These are phyloP conservation scores for Penicillium turbatum DNA, from an alignment of 495 filamentous ascomycete species.

Conservation along the genomic window DNA sequence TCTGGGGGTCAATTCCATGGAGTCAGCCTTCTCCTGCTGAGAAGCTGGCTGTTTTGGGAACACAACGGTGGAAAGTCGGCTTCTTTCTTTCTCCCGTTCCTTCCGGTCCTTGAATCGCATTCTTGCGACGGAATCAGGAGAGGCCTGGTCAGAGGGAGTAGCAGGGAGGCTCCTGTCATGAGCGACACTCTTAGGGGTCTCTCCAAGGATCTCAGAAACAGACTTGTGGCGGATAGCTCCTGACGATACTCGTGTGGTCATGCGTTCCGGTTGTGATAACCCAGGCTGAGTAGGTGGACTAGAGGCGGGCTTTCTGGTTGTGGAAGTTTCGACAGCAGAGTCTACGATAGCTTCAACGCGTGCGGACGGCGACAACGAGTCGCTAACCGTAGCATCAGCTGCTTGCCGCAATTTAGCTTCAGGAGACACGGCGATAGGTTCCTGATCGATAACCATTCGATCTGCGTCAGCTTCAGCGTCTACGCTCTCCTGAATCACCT, in stretches of 20 bases:
- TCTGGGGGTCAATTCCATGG: conserved; percentile 34
- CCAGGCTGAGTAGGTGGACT: conserved; percentile 23
- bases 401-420: conserved; percentile 15
- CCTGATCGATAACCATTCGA: conserved; percentile 22
- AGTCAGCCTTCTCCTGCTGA: conserved; percentile 37
- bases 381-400: conserved; percentile 5
- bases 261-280: conserved; percentile 45
- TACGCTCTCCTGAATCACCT: conserved; percentile 28
- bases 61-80: conserved; percentile 71
- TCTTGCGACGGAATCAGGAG: conserved; percentile 44
- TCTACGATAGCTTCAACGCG: conserved; percentile 11
- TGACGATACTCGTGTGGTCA: conserved; percentile 62
- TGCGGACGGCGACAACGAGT: conserved; percentile 17
- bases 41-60: conserved; percentile 59
- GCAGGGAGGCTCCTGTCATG: conserved; percentile 29
- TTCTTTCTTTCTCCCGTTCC: conserved; percentile 58
- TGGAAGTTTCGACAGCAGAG: conserved; percentile 5
- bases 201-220: conserved; percentile 67
- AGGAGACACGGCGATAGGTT: conserved; percentile 4
- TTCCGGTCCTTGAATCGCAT: conserved; percentile 53
- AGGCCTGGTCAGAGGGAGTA: conserved; percentile 32
- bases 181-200: conserved; percentile 47
- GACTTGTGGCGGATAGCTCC: conserved; percentile 68
- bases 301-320: conserved; percentile 10
- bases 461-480: conserved; percentile 16